A percentile compares a stretch with the other conserved stretches of the same genome.
These are phyloP conservation scores for Fusarium ramigenum DNA, from an alignment of 2,329 filamentous ascomycete genomes.

Conservation along the genomic window DNA sequence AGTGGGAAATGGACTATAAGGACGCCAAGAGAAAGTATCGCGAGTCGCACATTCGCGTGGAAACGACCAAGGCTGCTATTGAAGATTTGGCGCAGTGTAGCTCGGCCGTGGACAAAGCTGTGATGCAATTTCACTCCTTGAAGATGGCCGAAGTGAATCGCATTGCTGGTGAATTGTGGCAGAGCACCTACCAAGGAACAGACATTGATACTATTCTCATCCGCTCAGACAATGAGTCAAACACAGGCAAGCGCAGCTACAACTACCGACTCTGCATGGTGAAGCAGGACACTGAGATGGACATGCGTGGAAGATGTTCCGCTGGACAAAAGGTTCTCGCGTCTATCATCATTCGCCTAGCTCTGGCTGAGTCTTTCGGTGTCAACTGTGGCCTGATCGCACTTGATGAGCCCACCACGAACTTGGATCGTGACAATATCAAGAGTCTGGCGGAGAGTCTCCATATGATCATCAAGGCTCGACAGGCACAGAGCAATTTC, in stretches of 20 bases:
- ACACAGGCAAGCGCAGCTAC: slow-evolving; percentile 80
- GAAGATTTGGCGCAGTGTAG: slow-evolving; percentile 88
- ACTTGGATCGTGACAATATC: slow-evolving; percentile 95
- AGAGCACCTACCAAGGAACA: slow-evolving; percentile 93
- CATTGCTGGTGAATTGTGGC: slow-evolving; percentile 96
- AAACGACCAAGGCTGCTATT: slow-evolving; percentile 90
- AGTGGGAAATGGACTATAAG: slow-evolving; percentile 89
- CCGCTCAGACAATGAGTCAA: slow-evolving; percentile 85
- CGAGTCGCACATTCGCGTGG: slow-evolving; percentile 87
- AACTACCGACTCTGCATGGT: slow-evolving; percentile 99
- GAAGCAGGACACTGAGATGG: slow-evolving; percentile 97
- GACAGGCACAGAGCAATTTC: slow-evolving; percentile 90
- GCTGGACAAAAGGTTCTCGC: slow-evolving; percentile 97
- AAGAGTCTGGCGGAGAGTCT: slow-evolving; percentile 85
- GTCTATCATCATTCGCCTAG: slow-evolving; percentile 95
- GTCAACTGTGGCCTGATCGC: slow-evolving; percentile 96
- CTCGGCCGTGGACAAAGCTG: slow-evolving; percentile 89
- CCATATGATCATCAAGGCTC: slow-evolving; percentile 84
- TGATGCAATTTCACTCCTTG: slow-evolving; percentile 94
- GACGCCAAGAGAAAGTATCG: slow-evolving; percentile 83
- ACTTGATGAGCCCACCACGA: slow-evolving; percentile 96
- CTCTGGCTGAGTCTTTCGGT: slow-evolving; percentile 95
- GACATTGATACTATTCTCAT: slow-evolving; percentile 98
- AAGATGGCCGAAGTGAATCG: slow-evolving; percentile 99
- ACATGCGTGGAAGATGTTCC: slow-evolving; percentile 97